These are phyloP conservation scores for Heritiera fomes DNA, from an alignment of 345 rosid genomes.

Conservation along the genomic window DNA sequence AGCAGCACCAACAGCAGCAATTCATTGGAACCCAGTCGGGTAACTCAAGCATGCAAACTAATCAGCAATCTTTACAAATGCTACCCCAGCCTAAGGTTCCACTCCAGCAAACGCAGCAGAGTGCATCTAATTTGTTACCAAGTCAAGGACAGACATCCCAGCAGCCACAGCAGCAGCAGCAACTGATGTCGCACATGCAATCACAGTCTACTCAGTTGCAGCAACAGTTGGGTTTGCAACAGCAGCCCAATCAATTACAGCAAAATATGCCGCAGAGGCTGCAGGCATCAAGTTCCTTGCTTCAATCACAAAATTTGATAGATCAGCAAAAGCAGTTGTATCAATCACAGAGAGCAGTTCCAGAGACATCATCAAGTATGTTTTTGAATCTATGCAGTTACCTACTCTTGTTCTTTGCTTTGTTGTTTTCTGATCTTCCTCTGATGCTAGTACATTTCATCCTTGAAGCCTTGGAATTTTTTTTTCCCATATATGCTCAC, in stretches of 20 bases:
- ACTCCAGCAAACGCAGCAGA: constrained; percentile 63
- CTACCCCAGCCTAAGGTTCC: constrained; percentile 69
- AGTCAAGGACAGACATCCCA: constrained; percentile 69
- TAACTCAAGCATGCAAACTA: constrained; percentile 70
- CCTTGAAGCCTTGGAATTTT: background rate
- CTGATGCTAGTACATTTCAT: background rate
- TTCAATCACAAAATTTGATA: constrained; percentile 55
- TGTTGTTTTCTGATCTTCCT: background rate
- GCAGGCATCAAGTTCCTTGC: constrained; percentile 54
- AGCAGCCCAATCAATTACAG: constrained; percentile 63
- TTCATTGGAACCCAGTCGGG: constrained; percentile 73
- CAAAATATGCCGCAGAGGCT: constrained; percentile 64
- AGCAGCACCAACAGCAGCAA: constrained; percentile 70
- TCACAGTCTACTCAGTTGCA: constrained; percentile 60
- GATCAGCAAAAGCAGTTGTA: constrained; percentile 67
- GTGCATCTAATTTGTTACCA: constrained; percentile 54
- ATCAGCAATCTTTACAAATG: constrained; percentile 68
- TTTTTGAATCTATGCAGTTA: constrained; percentile 13
- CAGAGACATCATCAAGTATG: constrained; percentile 68
- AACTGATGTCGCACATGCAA: constrained; percentile 75
- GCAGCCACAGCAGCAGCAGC: constrained; percentile 59
- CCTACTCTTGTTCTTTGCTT: background rate
- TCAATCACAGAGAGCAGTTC: constrained; percentile 57
- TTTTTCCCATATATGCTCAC: background rate
- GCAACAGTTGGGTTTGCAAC: constrained; percentile 62